Evolutionary conservation across 345 rosid genomes (phyloP).

Genomic region (Moringa oleifera): DNA sequence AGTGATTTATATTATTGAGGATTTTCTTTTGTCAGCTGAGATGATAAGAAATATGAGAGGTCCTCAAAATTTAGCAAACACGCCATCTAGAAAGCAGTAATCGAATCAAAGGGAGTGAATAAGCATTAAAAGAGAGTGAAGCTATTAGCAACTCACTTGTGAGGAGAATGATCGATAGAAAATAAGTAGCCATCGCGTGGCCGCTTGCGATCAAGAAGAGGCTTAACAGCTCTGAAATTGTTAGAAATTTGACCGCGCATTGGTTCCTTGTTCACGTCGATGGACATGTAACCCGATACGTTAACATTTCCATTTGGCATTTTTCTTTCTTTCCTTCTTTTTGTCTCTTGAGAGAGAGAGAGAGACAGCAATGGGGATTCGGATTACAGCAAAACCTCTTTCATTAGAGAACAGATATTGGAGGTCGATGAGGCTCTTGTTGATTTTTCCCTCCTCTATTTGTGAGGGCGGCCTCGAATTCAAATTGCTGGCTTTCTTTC

Average conservation of each 20-base stretch:
- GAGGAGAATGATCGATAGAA: slow-evolving; percentile 19
- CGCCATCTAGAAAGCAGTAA: not conserved
- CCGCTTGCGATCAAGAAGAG: slow-evolving; percentile 63
- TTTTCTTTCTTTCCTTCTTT: slow-evolving; percentile 4
- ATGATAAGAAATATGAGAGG: not conserved
- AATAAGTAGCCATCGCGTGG: slow-evolving; percentile 19
- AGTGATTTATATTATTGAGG: too few relatives aligned
- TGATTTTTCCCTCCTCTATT: too few relatives aligned
- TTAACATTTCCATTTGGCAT: too few relatives aligned
- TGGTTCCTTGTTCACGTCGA: too few relatives aligned
- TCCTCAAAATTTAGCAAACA: not conserved
- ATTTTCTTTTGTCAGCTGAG: not conserved
- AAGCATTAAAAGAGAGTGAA: too few relatives aligned
- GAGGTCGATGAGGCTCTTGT: too few relatives aligned
- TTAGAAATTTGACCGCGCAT: slow-evolving; percentile 45
- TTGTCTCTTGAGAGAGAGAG: not conserved
- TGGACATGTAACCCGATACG: too few relatives aligned
- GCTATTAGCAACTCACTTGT: slow-evolving; percentile 23
- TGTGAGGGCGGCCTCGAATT: too few relatives aligned
- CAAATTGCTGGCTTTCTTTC: too few relatives aligned
- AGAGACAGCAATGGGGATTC: not conserved
- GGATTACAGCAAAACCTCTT: not conserved
- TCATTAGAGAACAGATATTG: too few relatives aligned
- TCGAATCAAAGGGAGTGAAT: too few relatives aligned
- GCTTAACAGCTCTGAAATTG: slow-evolving; percentile 60